These are phyloP conservation scores for Tuber umbilicatum DNA, from an alignment of 495 filamentous ascomycete species.

Conservation along the genomic window DNA sequence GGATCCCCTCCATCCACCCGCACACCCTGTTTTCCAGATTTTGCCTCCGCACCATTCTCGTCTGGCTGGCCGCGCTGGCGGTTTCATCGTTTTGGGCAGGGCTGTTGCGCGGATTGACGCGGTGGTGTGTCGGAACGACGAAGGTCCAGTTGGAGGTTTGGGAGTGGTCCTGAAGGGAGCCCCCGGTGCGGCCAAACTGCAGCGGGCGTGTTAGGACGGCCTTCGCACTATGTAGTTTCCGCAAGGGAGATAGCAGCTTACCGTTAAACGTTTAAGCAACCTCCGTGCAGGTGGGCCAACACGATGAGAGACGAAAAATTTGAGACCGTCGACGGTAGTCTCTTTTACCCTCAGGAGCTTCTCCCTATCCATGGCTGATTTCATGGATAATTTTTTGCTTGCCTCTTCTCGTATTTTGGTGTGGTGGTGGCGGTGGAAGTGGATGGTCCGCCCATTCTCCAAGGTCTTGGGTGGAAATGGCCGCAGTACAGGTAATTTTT, in stretches of 20 bases:
- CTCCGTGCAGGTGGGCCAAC: background rate
- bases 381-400: background rate
- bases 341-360: background rate
- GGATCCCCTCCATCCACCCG: background rate
- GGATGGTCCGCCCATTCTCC: background rate
- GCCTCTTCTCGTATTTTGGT: background rate
- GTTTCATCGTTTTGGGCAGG: background rate
- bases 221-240: background rate
- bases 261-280: background rate
- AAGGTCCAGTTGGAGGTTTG: background rate
- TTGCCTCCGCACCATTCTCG: background rate
- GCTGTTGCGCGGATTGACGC: background rate
- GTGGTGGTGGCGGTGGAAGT: background rate
- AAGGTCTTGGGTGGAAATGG: background rate
- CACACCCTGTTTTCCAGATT: background rate
- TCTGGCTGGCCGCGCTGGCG: background rate
- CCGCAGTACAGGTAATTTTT: background rate
- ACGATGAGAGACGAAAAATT: background rate
- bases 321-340: background rate
- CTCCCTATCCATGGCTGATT: background rate
- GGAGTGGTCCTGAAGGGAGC: background rate
- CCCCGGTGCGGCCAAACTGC: background rate
- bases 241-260: background rate
- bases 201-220: background rate
- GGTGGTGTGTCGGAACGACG: background rate